Conservation (phyloP, 2,329 filamentous ascomycete genomes). For the Beauveria sp. region DNA sequence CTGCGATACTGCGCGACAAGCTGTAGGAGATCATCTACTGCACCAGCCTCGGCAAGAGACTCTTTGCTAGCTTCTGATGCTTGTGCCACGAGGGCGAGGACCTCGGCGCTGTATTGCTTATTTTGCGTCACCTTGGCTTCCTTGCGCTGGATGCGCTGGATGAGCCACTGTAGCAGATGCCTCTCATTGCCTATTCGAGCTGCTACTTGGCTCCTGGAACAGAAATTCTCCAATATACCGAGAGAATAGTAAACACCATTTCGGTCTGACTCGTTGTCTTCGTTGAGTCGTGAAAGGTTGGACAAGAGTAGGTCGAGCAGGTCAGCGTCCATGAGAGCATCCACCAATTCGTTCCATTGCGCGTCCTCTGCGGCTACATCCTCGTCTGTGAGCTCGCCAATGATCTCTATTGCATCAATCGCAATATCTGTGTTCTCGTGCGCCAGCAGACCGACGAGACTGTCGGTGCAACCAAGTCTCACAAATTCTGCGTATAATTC, state of each 20-base stretch:
- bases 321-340: conserved; percentile 59
- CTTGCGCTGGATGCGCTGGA: conserved; percentile 61
- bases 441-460: conserved; percentile 72
- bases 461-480: conserved; percentile 62
- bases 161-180: conserved; percentile 64
- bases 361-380: conserved; percentile 75
- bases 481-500: conserved; percentile 77
- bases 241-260: conserved; percentile 83
- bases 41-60: conserved; percentile 57
- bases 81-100: conserved; percentile 83
- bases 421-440: conserved; percentile 98
- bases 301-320: conserved; percentile 66
- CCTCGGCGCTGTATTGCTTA: conserved; percentile 89
- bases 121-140: conserved; percentile 74
- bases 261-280: conserved; percentile 63
- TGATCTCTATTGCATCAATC: conserved; percentile 81
- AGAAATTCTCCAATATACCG: conserved; percentile 76
- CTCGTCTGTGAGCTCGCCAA: conserved; percentile 87
- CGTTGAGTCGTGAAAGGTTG: conserved; percentile 74
- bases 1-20: conserved; percentile 78
- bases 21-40: conserved; percentile 73
- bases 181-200: conserved; percentile 66
- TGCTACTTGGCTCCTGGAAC: conserved; percentile 60
- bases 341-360: conserved; percentile 73
- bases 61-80: conserved; percentile 58